Evolutionary conservation across 2,329 filamentous ascomycete species (phyloP).

Genomic region (Decorospora gaudefroyi): DNA sequence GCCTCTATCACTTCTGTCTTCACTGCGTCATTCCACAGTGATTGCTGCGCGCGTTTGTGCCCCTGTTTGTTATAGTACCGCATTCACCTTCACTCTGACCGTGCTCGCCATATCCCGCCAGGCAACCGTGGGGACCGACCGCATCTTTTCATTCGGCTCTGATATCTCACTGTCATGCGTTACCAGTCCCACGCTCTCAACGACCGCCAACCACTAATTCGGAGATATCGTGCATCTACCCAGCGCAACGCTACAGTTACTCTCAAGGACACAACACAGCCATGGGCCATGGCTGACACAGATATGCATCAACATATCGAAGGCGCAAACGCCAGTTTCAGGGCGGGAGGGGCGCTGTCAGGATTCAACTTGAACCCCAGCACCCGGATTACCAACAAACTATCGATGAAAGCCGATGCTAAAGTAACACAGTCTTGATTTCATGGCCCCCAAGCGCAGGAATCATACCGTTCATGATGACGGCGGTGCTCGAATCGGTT

Average conservation of each 20-base stretch:
- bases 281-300: neutral
- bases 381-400: constrained; percentile 6
- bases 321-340: constrained; percentile 6
- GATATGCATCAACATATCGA: constrained; percentile 8
- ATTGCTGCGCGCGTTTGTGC: too few relatives aligned
- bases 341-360: constrained; percentile 7
- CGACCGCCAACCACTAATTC: neutral
- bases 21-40: neutral
- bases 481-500: neutral
- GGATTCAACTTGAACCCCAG: constrained; percentile 2
- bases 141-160: neutral
- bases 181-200: neutral
- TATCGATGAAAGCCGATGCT: constrained; percentile 12
- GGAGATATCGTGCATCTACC: neutral
- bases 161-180: neutral
- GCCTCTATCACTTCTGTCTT: neutral
- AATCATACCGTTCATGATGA: neutral
- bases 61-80: neutral
- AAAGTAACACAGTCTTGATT: constrained; percentile 14
- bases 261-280: neutral
- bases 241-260: neutral
- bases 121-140: neutral
- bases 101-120: neutral
- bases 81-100: neutral
- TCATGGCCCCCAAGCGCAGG: constrained; percentile 4